Conservation (phyloP, 306 rosid species). For the Vicia sativa region DNA sequence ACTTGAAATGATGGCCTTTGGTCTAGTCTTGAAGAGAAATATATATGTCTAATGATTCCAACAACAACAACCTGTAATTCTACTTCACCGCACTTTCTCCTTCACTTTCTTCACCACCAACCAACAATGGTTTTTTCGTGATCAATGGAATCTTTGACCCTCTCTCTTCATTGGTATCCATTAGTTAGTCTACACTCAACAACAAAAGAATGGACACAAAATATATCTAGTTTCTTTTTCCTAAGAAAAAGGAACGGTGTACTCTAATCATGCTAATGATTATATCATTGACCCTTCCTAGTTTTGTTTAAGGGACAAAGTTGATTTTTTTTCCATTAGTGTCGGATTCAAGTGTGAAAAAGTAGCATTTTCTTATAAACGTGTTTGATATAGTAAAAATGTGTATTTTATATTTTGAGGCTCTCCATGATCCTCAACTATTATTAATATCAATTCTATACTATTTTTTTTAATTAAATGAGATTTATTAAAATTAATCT, state of each 20-base stretch:
- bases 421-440: no score
- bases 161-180: constrained; percentile 38
- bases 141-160: constrained; percentile 66
- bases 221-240: not conserved
- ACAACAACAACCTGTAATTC: constrained; percentile 69
- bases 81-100: constrained; percentile 33
- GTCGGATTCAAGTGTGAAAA: no score
- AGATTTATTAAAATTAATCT: no score
- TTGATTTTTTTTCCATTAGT: no score
- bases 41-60: constrained; percentile 66
- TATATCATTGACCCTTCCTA: no score
- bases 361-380: no score
- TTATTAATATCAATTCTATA: no score
- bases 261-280: not conserved
- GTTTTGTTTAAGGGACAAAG: no score
- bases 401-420: no score
- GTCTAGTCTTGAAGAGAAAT: constrained; percentile 81
- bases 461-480: no score
- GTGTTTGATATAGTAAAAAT: no score
- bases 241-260: not conserved
- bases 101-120: constrained; percentile 74
- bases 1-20: constrained; percentile 82
- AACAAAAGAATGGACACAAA: not conserved
- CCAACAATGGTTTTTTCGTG: constrained; percentile 64
- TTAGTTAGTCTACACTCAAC: constrained; percentile 57